A percentile compares a stretch with the other conserved stretches of the same genome.
These are phyloP conservation scores for Boletus rex-veris DNA, from an alignment of 768 basidiomycete genomes.

Conservation along the genomic window DNA sequence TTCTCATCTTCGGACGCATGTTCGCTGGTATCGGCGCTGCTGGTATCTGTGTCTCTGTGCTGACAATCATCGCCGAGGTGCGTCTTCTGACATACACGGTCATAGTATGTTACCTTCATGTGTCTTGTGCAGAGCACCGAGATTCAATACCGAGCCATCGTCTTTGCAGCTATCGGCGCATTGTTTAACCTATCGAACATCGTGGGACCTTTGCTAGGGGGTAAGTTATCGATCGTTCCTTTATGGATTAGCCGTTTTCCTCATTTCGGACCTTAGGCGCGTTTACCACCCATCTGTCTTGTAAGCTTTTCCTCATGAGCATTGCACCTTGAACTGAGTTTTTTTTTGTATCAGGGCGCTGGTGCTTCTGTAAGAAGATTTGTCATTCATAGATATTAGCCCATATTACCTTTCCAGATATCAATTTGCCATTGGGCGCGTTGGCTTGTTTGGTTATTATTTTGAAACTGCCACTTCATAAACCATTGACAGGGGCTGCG, in stretches of 20 bases:
- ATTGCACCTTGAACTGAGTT: neutral
- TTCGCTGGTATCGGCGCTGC: slow-evolving; percentile 68
- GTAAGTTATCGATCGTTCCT: neutral
- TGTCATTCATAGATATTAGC: neutral
- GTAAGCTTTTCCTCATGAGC: slow-evolving; percentile 1
- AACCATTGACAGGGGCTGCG: neutral
- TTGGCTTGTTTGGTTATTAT: slow-evolving; percentile 4
- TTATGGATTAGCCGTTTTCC: neutral
- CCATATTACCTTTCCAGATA: slow-evolving; percentile 4
- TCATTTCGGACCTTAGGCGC: slow-evolving; percentile 6
- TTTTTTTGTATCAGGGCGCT: slow-evolving; percentile 7
- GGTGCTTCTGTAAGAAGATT: slow-evolving; percentile 16
- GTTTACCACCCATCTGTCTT: slow-evolving; percentile 10
- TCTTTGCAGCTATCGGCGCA: slow-evolving; percentile 11
- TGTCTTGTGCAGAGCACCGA: neutral
- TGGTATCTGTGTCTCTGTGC: slow-evolving; percentile 40
- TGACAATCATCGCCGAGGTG: slow-evolving; percentile 13
- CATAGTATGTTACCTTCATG: neutral
- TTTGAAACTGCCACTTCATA: slow-evolving; percentile 6
- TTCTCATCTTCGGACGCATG: slow-evolving; percentile 64
- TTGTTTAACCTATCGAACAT: slow-evolving; percentile 8
- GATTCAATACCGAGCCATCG: slow-evolving; percentile 6
- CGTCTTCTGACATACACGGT: neutral
- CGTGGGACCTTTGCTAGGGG: slow-evolving; percentile 12
- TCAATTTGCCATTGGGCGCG: slow-evolving; percentile 13